Evolutionary conservation across 176 grass and related monocot species (phyloP).

Genomic region (Oropetium thomaeum): DNA sequence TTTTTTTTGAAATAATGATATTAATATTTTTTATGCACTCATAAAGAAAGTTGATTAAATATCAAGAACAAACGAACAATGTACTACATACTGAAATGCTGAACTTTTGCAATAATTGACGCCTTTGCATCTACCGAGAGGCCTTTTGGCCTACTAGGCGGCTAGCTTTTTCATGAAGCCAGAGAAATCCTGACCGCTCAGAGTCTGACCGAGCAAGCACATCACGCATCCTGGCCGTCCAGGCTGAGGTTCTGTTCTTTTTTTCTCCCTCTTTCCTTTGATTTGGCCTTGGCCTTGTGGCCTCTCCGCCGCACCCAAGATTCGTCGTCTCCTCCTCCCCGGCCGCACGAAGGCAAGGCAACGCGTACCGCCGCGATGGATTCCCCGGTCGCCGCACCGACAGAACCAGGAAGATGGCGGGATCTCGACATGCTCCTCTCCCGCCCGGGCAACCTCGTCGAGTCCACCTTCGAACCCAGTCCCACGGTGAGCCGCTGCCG

Average conservation of each 20-base stretch:
- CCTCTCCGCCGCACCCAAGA: background rate
- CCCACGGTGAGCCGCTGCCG: conserved; percentile 55
- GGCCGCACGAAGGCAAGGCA: background rate
- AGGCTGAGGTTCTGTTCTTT: background rate
- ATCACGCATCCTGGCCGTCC: conserved; percentile 17
- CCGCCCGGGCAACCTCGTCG: conserved; percentile 79
- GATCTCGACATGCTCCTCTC: conserved; percentile 85
- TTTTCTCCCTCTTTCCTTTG: background rate
- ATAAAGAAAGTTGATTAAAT: too few relatives aligned
- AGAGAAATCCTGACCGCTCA: background rate
- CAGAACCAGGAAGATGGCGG: conserved; percentile 62
- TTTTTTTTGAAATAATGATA: too few relatives aligned
- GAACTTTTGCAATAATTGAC: background rate
- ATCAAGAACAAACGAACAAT: too few relatives aligned
- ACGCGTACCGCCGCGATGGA: conserved; percentile 17
- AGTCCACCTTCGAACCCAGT: conserved; percentile 50
- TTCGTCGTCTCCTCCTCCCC: background rate
- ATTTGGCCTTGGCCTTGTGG: background rate
- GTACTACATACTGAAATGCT: background rate
- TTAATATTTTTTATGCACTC: too few relatives aligned
- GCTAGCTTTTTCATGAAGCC: background rate
- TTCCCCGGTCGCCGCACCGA: conserved; percentile 41
- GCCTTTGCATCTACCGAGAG: too few relatives aligned
- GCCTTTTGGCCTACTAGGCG: too few relatives aligned
- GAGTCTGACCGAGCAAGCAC: background rate